Conservation (phyloP, 78 protist species). For the Speleostelium caveatum region DNA sequence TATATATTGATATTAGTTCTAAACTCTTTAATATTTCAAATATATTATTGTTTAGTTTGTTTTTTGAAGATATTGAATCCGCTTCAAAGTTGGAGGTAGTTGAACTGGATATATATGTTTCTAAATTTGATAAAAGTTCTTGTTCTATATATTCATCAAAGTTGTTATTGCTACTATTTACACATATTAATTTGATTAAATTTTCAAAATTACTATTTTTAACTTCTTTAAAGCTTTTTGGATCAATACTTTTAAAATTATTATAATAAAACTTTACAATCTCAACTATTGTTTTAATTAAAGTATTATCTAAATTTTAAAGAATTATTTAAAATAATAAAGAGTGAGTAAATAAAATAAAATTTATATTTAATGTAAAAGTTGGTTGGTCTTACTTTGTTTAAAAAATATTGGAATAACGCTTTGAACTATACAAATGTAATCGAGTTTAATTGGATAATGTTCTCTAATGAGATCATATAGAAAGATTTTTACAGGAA, state of each 20-base stretch:
- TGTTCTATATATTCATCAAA: background rate
- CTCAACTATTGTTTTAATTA: background rate
- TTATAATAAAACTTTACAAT: background rate
- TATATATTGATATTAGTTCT: slow-evolving; percentile 26
- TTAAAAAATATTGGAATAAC: background rate
- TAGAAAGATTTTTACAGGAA: background rate
- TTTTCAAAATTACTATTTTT: too few relatives aligned
- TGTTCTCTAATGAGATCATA: background rate
- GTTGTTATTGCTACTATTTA: slow-evolving; percentile 1
- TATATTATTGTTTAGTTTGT: background rate
- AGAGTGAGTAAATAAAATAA: too few relatives aligned
- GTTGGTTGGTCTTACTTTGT: too few relatives aligned
- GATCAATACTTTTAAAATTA: too few relatives aligned
- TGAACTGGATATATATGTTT: background rate
- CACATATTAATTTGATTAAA: too few relatives aligned
- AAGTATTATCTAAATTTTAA: background rate
- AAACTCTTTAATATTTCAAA: background rate
- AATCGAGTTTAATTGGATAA: background rate
- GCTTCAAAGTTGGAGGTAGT: background rate
- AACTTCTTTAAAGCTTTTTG: too few relatives aligned
- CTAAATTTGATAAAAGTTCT: background rate
- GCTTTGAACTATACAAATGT: background rate
- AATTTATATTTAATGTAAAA: too few relatives aligned
- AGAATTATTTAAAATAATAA: too few relatives aligned
- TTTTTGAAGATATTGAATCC: too few relatives aligned